These are phyloP conservation scores for Acanthamoeba royreba DNA, from an alignment of 208 protist genomes.

Conservation along the genomic window DNA sequence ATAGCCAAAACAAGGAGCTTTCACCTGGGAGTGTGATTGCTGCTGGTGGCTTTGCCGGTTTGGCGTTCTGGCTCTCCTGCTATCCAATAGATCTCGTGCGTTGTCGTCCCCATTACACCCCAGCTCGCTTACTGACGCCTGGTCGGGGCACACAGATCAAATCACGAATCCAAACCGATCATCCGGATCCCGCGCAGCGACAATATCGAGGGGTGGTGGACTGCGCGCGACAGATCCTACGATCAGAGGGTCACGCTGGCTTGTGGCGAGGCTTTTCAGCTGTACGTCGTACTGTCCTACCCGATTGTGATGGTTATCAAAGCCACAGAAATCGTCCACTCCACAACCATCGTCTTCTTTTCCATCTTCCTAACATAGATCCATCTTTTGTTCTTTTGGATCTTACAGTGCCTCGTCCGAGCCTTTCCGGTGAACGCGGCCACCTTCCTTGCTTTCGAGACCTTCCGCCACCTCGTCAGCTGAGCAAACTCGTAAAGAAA, in stretches of 20 bases:
- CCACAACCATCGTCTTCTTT: not conserved
- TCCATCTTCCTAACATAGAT: not conserved
- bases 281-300: too few species aligned
- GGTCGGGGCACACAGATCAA: not conserved
- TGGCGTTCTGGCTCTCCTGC: conserved; percentile 29
- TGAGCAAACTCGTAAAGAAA: too few species aligned
- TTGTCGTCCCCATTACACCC: not conserved
- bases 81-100: conserved; percentile 24
- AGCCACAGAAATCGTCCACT: too few species aligned
- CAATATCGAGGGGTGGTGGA: conserved; percentile 4
- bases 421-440: conserved; percentile 42
- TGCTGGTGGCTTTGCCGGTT: not conserved
- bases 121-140: not conserved
- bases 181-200: not conserved
- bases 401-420: not conserved
- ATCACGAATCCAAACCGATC: not conserved
- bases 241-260: not conserved
- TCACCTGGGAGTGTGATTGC: not conserved
- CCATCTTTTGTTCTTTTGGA: not conserved
- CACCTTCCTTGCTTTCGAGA: conserved; percentile 42
- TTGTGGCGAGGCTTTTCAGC: conserved; percentile 46
- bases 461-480: not conserved
- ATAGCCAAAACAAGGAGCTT: not conserved
- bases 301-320: too few species aligned
- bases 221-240: conserved; percentile 6